Evolutionary conservation across 805 yeast species (phyloP).

Genomic region (Yarrowia alimentaria): DNA sequence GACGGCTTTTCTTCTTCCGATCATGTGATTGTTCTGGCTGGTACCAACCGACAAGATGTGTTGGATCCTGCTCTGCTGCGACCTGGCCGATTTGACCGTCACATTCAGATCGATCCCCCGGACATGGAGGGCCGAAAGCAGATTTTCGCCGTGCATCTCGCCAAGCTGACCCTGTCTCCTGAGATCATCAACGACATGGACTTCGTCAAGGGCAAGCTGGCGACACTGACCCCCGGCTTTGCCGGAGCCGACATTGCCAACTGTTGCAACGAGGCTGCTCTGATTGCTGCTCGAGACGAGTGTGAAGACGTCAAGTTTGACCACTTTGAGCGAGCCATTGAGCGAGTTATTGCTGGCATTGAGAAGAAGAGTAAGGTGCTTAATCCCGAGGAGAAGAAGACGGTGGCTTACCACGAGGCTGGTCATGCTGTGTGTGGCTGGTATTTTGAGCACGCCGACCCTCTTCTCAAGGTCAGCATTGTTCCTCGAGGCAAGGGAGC

Average conservation of each 20-base stretch:
- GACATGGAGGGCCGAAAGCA: constrained; percentile 90
- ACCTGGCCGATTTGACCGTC: constrained; percentile 98
- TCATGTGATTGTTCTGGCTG: constrained; percentile 95
- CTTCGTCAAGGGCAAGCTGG: constrained; percentile 74
- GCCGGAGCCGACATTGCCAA: constrained; percentile 96
- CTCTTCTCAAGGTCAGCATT: constrained; percentile 86
- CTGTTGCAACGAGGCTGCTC: constrained; percentile 91
- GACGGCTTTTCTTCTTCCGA: constrained; percentile 91
- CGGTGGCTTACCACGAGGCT: constrained; percentile 94
- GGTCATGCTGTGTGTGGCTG: constrained; percentile 97
- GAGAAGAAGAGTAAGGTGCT: constrained; percentile 80
- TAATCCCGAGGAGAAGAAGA: constrained; percentile 73
- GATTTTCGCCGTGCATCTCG: constrained; percentile 77
- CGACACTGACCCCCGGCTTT: constrained; percentile 92
- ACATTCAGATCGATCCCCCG: constrained; percentile 86
- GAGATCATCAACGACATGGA: constrained; percentile 41
- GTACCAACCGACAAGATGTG: constrained; percentile 94
- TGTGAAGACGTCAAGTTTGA: constrained; percentile 58
- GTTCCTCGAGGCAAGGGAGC: constrained; percentile 96
- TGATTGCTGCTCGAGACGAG: constrained; percentile 82
- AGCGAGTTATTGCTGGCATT: constrained; percentile 91
- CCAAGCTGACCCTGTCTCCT: constrained; percentile 50
- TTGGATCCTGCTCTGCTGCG: constrained; percentile 89
- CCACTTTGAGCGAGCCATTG: constrained; percentile 91
- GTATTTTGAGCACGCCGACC: constrained; percentile 85